phyloP scores from a whole-genome alignment of 2,329 filamentous ascomycete genomes.

The Pseudogymnoascus sp. region DNA sequence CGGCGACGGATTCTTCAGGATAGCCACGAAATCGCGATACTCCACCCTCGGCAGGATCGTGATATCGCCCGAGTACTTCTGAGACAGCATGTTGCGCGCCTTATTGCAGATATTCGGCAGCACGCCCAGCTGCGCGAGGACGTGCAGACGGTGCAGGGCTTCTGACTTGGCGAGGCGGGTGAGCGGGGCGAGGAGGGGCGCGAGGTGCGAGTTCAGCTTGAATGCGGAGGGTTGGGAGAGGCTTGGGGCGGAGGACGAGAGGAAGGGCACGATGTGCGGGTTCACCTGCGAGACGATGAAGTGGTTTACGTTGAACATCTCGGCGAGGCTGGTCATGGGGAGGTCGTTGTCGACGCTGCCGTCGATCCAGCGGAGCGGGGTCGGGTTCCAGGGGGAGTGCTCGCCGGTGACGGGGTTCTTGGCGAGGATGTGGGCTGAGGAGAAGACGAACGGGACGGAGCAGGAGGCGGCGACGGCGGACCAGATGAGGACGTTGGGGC shows the following conservation, averaged over 20 bases:
- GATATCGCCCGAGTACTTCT: conserved; percentile 91
- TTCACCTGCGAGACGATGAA: conserved; percentile 98
- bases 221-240: conserved; percentile 36
- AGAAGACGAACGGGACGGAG: conserved; percentile 82
- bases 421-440: conserved; percentile 66
- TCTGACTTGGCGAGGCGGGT: conserved; percentile 72
- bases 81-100: conserved; percentile 70
- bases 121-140: conserved; percentile 71
- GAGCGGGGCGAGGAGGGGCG: conserved; percentile 53
- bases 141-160: conserved; percentile 69
- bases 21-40: conserved; percentile 63
- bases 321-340: conserved; percentile 78
- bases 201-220: not conserved
- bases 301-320: conserved; percentile 98
- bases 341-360: conserved; percentile 92
- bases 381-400: conserved; percentile 76
- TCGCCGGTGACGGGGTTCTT: conserved; percentile 77
- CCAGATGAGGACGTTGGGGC: conserved; percentile 92
- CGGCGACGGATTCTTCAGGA: conserved; percentile 74
- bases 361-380: conserved; percentile 81
- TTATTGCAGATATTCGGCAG: conserved; percentile 75
- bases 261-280: conserved; percentile 82
- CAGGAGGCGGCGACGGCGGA: conserved; percentile 94
- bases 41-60: conserved; percentile 80
- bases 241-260: conserved; percentile 61